phyloP scores from a whole-genome alignment of 83 land plant species.

The Thuja plicata region DNA sequence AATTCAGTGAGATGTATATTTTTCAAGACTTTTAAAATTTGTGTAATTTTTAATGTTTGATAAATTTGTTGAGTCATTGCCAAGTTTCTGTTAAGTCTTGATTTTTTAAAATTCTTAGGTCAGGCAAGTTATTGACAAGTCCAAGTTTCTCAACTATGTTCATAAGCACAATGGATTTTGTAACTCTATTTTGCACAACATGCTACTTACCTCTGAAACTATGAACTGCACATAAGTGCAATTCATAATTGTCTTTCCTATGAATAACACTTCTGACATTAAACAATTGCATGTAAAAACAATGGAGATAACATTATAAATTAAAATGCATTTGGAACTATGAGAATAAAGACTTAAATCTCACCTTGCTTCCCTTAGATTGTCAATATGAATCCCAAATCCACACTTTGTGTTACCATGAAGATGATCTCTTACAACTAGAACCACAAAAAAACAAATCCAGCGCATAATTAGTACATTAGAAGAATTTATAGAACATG shows the following conservation, averaged over 20 bases:
- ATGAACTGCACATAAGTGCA: not conserved
- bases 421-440: slow-evolving; percentile 54
- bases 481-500: not conserved
- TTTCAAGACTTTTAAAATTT: too few relatives aligned
- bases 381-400: slow-evolving; percentile 60
- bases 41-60: too few relatives aligned
- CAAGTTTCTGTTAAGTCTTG: too few relatives aligned
- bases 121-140: too few relatives aligned
- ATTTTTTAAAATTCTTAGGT: too few relatives aligned
- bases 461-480: not conserved
- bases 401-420: slow-evolving; percentile 43
- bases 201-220: not conserved
- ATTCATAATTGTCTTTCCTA: not conserved
- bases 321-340: not conserved
- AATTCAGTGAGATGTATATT: too few relatives aligned
- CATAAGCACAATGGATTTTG: not conserved
- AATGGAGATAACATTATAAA: not conserved
- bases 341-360: not conserved
- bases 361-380: slow-evolving; percentile 68
- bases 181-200: not conserved
- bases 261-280: not conserved
- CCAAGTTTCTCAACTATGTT: too few relatives aligned
- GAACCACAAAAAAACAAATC: slow-evolving; percentile 10
- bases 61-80: too few relatives aligned
- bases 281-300: not conserved